Conservation (phyloP, 2,329 filamentous ascomycete genomes). For the Fusarium lyarnte region DNA sequence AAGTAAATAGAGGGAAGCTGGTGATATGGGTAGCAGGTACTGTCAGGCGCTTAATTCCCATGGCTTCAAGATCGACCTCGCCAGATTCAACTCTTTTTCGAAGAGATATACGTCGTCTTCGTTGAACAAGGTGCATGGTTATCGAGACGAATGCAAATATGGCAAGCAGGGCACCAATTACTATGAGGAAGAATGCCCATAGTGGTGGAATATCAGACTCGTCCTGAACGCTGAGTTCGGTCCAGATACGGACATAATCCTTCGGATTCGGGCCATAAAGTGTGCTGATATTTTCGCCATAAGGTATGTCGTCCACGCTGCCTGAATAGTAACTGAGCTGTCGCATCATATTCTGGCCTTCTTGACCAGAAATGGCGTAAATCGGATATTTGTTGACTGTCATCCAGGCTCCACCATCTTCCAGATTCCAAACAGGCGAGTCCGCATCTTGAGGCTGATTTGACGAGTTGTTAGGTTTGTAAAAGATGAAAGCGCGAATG, state of each 20-base stretch:
- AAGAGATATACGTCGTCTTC: conserved; percentile 73
- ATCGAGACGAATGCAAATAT: conserved; percentile 75
- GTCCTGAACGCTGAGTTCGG: conserved; percentile 59
- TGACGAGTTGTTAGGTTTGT: conserved; percentile 64
- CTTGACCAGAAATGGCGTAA: conserved; percentile 78
- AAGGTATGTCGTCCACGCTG: conserved; percentile 70
- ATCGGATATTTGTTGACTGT: conserved; percentile 77
- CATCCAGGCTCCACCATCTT: conserved; percentile 78
- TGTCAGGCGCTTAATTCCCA: conserved; percentile 84
- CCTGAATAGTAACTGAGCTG: conserved; percentile 82
- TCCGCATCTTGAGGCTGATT: conserved; percentile 71
- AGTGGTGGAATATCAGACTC: conserved; percentile 70
- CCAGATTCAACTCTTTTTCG: conserved; percentile 77
- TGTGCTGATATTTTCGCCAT: conserved; percentile 64
- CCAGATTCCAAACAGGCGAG: conserved; percentile 74
- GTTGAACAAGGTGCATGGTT: conserved; percentile 81
- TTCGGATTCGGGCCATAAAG: conserved; percentile 64
- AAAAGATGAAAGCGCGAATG: conserved; percentile 72
- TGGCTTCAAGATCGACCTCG: conserved; percentile 84
- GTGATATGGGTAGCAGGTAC: conserved; percentile 78
- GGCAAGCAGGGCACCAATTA: conserved; percentile 75
- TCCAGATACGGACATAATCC: conserved; percentile 70
- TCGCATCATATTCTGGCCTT: conserved; percentile 74
- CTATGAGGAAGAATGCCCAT: conserved; percentile 81
- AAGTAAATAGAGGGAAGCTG: conserved; percentile 81